Evolutionary conservation across 208 protist species (phyloP).

Genomic region (Tritrichomonas foetus): DNA sequence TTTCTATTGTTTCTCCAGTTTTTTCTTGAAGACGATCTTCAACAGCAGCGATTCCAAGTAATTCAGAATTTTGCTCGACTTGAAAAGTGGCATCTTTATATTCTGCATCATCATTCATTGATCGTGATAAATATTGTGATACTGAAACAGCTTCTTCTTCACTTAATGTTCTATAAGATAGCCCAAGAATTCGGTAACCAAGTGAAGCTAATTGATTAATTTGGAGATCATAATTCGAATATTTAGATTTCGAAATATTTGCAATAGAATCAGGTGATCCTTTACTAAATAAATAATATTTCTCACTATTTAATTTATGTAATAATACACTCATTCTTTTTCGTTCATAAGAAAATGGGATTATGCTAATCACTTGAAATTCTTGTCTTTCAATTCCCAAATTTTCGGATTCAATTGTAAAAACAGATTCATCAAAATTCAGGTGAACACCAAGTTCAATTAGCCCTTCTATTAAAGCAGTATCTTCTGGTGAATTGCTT

Average conservation of each 20-base stretch:
- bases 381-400: background rate
- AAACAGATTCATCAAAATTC: background rate
- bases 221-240: background rate
- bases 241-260: background rate
- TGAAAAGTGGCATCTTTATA: background rate
- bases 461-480: background rate
- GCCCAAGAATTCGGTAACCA: background rate
- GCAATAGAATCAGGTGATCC: background rate
- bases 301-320: background rate
- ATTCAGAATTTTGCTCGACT: too few relatives aligned
- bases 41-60: constrained; percentile 55
- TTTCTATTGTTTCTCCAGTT: constrained; percentile 67
- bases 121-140: background rate
- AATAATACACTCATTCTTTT: constrained; percentile 45
- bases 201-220: background rate
- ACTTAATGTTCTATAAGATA: background rate
- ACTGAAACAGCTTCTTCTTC: background rate
- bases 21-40: constrained; percentile 80
- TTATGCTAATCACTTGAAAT: background rate
- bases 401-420: background rate
- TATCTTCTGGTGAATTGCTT: background rate
- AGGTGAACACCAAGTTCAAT: background rate
- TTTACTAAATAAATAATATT: constrained; percentile 36
- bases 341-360: constrained; percentile 37
- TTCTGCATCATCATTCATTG: background rate